Evolutionary conservation across 169 alveolate genomes (phyloP).

Genomic region (Besnoitia besnoiti): DNA sequence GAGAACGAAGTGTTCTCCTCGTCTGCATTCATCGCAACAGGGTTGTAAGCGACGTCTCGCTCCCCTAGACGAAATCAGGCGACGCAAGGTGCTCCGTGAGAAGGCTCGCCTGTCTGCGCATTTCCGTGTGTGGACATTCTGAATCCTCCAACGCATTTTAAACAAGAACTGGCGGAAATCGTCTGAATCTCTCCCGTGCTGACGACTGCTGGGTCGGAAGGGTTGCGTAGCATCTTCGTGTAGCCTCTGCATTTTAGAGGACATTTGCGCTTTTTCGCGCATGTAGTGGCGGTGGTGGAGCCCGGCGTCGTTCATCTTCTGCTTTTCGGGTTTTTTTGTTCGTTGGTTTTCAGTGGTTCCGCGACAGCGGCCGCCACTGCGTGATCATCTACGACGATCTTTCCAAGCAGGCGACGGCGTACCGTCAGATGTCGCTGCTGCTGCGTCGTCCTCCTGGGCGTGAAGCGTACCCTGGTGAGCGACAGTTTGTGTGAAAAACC

Average conservation of each 20-base stretch:
- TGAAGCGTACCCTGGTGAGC: conserved; percentile 93
- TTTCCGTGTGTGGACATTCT: too few species aligned
- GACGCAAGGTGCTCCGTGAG: too few species aligned
- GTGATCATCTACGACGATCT: conserved; percentile 97
- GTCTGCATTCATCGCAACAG: too few species aligned
- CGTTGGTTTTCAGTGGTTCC: conserved; percentile 82
- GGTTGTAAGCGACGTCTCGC: too few species aligned
- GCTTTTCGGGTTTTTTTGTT: background rate
- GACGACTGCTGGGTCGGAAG: background rate
- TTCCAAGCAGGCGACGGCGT: conserved; percentile 98
- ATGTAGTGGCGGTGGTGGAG: background rate
- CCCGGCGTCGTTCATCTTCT: background rate
- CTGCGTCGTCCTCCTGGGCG: conserved; percentile 89
- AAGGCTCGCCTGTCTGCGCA: too few species aligned
- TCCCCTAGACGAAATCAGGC: too few species aligned
- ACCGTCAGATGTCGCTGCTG: conserved; percentile 94
- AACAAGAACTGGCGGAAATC: too few species aligned
- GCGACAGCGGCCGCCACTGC: conserved; percentile 96
- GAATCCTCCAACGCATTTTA: too few species aligned
- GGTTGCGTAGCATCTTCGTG: background rate
- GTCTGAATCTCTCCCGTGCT: too few species aligned
- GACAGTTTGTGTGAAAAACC: background rate
- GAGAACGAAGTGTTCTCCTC: too few species aligned
- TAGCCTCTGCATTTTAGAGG: background rate
- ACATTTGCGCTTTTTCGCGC: background rate